A percentile compares a stretch with the other conserved stretches of the same genome.
phyloP scores from a whole-genome alignment of 495 filamentous ascomycete species.

The Penicillium samsonianum region DNA sequence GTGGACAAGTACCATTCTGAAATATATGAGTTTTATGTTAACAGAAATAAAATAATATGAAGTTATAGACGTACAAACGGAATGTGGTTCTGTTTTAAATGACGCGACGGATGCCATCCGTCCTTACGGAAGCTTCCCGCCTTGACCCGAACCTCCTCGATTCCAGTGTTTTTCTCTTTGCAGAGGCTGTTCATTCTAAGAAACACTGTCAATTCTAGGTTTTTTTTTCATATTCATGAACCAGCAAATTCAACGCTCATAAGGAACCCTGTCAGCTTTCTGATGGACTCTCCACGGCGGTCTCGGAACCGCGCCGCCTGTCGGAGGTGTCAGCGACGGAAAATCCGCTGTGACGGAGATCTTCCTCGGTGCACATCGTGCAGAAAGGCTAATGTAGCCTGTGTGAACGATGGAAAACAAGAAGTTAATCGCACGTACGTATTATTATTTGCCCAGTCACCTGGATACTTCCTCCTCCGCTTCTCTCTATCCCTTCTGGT shows the following conservation, averaged over 20 bases:
- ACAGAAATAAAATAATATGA: background rate
- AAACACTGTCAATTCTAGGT: background rate
- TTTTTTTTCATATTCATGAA: background rate
- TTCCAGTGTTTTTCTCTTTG: background rate
- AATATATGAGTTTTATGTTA: background rate
- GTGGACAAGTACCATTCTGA: conserved; percentile 38
- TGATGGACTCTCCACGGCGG: conserved; percentile 34
- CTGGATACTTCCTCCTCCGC: background rate
- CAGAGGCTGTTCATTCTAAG: no score
- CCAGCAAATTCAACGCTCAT: background rate
- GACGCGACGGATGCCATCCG: conserved; percentile 13
- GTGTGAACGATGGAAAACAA: conserved; percentile 46
- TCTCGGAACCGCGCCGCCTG: conserved; percentile 45
- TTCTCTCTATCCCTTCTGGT: background rate
- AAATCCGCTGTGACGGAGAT: conserved; percentile 29
- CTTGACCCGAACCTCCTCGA: background rate
- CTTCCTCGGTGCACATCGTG: conserved; percentile 39
- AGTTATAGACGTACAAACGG: background rate
- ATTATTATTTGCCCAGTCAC: background rate
- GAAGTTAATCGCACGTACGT: conserved; percentile 39
- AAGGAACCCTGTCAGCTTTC: background rate
- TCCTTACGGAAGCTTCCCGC: conserved; percentile 15
- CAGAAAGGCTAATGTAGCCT: conserved; percentile 39
- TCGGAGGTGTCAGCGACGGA: conserved; percentile 33
- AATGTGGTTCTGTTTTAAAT: conserved; percentile 1